Evolutionary conservation across 2,329 filamentous ascomycete species (phyloP), one percentile per base, ranked within the genome.

Genomic region (Neonectria neomacrospora): DNA sequence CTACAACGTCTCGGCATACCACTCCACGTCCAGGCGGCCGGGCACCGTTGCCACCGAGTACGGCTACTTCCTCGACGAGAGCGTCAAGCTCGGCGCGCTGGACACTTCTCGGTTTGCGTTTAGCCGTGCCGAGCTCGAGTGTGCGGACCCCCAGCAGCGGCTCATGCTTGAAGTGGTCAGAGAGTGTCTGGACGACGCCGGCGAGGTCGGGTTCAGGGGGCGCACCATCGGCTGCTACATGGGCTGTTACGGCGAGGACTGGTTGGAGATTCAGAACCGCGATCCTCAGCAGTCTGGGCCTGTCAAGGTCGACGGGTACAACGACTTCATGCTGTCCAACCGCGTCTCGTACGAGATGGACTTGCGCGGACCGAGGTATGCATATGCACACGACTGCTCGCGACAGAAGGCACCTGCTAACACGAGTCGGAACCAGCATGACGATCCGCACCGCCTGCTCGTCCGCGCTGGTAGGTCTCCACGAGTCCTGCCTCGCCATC

Each of bases 381-480:
- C 39, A 42, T 20, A 42, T 11, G 32, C 23, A 3, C 3, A 34
- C 32, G 14, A 10, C 11, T 34, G 3, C 7, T 34, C 5, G 30
- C 30, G 7, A 32, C 8, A 32, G 3, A 8, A 52, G 23, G 37
- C 37, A 23, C 8, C 28, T 11, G 28, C 57, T 54, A 22, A 60
- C 9, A 18, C 8, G n/a, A 32, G 16, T 9, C 22, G 14, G 5
- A 3, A n/a, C 11, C n/a, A 77, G 75, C 22, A 67, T 79, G 62
- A 75, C 72, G 2, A 66, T 80, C 23, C 66, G 75, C 11, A 79
- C 78, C 0, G 78, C 72, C 1, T 81, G 79, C 52, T 79, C 78
- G 0, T 71, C 75, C 1, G 65, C 72, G 0, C 52, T 79, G 0
- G 61, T 73, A 0, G 74, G 66, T 1, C 65, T 81, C 1, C 71